These are phyloP conservation scores for Paragyromitra xinjiangensis DNA, from an alignment of 495 filamentous ascomycete genomes.

Conservation along the genomic window DNA sequence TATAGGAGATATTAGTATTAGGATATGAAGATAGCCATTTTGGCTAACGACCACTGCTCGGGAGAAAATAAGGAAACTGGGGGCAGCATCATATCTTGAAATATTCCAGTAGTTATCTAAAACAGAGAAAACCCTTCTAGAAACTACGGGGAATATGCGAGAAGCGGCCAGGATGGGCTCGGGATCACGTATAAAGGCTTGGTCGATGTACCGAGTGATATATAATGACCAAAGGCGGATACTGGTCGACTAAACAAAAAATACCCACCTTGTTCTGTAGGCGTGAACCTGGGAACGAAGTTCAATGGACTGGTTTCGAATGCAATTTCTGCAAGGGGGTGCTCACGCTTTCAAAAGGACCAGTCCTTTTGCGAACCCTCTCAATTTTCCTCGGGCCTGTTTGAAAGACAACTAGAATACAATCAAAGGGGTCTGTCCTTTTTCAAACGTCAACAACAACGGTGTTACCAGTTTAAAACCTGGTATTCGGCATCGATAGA, in stretches of 20 bases:
- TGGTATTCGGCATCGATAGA: not conserved
- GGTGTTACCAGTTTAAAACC: not conserved
- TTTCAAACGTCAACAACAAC: conserved; percentile 14
- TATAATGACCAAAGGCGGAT: not conserved
- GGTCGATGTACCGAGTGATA: conserved; percentile 22
- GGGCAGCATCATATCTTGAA: not conserved
- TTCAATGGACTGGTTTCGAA: conserved; percentile 10
- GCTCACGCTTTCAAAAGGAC: not conserved
- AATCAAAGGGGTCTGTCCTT: conserved; percentile 1
- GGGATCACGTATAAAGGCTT: not conserved
- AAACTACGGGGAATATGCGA: not conserved
- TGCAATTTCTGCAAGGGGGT: conserved; percentile 22
- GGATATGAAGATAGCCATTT: no score
- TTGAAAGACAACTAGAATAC: conserved; percentile 23
- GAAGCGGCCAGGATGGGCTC: not conserved
- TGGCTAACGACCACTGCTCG: no score
- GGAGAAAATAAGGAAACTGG: not conserved
- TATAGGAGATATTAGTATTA: no score
- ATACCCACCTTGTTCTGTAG: conserved; percentile 1
- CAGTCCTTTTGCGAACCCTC: conserved; percentile 9
- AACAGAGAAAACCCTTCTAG: not conserved
- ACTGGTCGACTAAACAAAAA: not conserved
- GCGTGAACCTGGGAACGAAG: not conserved
- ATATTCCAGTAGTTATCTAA: not conserved
- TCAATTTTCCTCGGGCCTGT: conserved; percentile 10